phyloP scores from a whole-genome alignment of 306 rosid species.

The Carpinus viminea region DNA sequence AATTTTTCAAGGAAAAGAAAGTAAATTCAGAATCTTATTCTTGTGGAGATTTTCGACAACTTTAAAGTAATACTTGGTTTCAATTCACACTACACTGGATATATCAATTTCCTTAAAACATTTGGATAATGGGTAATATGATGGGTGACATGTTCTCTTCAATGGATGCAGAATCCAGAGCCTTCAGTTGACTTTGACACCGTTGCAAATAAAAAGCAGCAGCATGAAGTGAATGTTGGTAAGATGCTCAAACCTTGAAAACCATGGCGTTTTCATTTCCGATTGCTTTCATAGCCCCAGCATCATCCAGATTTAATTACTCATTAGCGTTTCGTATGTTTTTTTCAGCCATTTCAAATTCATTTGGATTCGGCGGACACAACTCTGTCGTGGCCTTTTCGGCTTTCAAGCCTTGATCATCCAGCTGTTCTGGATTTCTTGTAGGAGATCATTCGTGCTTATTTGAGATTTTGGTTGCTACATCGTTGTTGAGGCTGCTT shows the following conservation, averaged over 20 bases:
- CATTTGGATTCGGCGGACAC: constrained; percentile 98
- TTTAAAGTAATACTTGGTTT: background rate
- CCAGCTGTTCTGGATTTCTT: constrained; percentile 37
- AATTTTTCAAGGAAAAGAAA: background rate
- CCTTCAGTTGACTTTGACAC: constrained; percentile 95
- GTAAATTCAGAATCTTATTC: background rate
- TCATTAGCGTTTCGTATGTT: constrained; percentile 4
- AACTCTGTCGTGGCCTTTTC: constrained; percentile 95
- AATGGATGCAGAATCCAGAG: constrained; percentile 77
- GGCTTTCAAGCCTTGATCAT: constrained; percentile 78
- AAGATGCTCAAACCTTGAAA: constrained; percentile 40
- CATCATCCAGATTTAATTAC: background rate
- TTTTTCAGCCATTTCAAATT: constrained; percentile 83
- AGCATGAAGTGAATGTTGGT: constrained; percentile 93
- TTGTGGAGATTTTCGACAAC: background rate
- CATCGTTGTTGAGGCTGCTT: constrained; percentile 50
- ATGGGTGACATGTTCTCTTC: constrained; percentile 16
- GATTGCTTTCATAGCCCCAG: background rate
- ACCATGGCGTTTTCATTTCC: constrained; percentile 4
- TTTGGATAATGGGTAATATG: background rate
- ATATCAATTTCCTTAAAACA: constrained; percentile 7
- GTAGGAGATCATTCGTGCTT: constrained; percentile 38
- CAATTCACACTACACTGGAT: constrained; percentile 6
- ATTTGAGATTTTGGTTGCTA: constrained; percentile 44
- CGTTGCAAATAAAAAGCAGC: constrained; percentile 73